Percentiles rank a stretch among this genome's conserved stretches.
Conservation (phyloP, 805 yeast genomes). For the Torulaspora franciscae region DNA sequence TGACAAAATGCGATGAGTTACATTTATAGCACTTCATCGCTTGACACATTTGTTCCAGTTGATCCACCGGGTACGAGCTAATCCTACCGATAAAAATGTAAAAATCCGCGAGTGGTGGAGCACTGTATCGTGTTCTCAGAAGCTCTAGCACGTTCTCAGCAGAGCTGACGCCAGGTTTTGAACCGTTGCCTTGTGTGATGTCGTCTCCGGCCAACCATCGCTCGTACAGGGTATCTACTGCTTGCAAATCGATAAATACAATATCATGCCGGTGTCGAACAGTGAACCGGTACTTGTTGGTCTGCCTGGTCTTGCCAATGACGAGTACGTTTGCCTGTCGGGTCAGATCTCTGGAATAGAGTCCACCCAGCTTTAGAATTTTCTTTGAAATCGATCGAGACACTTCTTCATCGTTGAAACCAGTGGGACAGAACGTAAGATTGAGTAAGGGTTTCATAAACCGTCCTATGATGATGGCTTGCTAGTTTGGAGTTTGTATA, state of each 20-base stretch:
- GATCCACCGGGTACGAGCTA: conserved; percentile 5
- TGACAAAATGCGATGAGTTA: conserved; percentile 18
- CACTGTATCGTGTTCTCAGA: conserved; percentile 16
- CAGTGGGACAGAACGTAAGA: conserved; percentile 54
- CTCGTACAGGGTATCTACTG: conserved; percentile 26
- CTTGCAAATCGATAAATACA: conserved; percentile 18
- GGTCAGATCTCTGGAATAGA: conserved; percentile 51
- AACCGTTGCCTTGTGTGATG: conserved; percentile 9
- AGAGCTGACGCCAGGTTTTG: background rate
- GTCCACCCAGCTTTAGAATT: conserved; percentile 56
- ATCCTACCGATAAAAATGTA: conserved; percentile 33
- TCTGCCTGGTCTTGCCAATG: conserved; percentile 46
- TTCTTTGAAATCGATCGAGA: conserved; percentile 43
- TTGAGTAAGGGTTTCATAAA: conserved; percentile 41
- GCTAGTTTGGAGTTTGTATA: too few relatives aligned
- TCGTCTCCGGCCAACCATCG: conserved; percentile 34
- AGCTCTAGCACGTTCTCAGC: conserved; percentile 15
- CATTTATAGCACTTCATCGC: conserved; percentile 17
- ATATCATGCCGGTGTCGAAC: conserved; percentile 30
- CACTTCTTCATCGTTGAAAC: conserved; percentile 37
- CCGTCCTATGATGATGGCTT: background rate
- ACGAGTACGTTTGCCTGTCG: conserved; percentile 55
- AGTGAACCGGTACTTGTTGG: conserved; percentile 31
- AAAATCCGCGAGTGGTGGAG: conserved; percentile 23
- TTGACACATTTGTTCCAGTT: conserved; percentile 17